phyloP scores from a whole-genome alignment of 495 filamentous ascomycete genomes.

The Chaetomidium leptoderma region DNA sequence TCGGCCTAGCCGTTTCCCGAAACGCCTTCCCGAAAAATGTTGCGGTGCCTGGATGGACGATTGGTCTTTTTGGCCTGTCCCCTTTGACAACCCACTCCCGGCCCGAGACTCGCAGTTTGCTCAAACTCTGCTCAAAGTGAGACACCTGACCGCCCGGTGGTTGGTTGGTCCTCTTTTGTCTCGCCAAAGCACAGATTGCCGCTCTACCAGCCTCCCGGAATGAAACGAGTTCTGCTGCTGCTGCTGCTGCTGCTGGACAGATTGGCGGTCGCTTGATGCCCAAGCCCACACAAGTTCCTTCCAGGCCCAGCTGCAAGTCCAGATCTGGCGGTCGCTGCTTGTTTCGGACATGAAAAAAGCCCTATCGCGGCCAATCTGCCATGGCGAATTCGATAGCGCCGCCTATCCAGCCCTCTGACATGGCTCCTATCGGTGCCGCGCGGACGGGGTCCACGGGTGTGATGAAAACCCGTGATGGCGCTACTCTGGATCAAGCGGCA shows the following conservation, averaged over 20 bases:
- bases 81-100: too few species aligned
- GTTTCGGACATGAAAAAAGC: neutral
- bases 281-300: neutral
- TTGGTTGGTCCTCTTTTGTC: too few species aligned
- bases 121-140: neutral
- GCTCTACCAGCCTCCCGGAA: neutral
- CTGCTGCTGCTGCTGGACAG: too few species aligned
- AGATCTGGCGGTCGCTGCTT: neutral
- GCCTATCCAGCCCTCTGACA: slow-evolving; percentile 5
- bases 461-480: neutral
- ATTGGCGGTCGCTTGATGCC: neutral
- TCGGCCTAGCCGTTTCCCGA: neutral
- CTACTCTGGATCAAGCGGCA: neutral
- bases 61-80: neutral
- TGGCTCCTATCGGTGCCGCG: slow-evolving; percentile 11
- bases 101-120: neutral
- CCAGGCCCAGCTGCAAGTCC: neutral
- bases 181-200: too few species aligned
- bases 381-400: slow-evolving; percentile 12
- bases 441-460: neutral
- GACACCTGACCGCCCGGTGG: neutral
- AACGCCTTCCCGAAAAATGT: slow-evolving; percentile 2
- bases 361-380: neutral
- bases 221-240: neutral
- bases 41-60: neutral